A percentile compares a stretch with the other conserved stretches of the same genome.
Evolutionary conservation across 148 eudicot genomes (phyloP).

Genomic region (Pouteria glomerata): DNA sequence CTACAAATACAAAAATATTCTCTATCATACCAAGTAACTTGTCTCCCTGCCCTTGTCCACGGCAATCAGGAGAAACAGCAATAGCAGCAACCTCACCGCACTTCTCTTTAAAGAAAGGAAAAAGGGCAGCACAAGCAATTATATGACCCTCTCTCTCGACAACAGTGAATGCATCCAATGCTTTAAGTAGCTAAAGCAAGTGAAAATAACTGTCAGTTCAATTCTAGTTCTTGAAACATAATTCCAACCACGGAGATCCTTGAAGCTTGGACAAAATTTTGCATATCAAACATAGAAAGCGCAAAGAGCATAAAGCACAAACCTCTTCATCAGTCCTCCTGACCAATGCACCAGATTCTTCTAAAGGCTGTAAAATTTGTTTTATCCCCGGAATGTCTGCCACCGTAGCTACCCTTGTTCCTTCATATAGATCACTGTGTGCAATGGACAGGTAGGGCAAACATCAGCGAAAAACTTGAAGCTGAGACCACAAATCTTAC

Average conservation of each 20-base stretch:
- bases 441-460: not conserved
- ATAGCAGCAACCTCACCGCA: conserved; percentile 92
- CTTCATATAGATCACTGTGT: conserved; percentile 91
- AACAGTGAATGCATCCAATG: conserved; percentile 65
- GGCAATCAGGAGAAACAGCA: conserved; percentile 92
- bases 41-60: conserved; percentile 94
- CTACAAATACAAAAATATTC: not conserved
- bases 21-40: conserved; percentile 66
- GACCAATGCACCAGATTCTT: conserved; percentile 83
- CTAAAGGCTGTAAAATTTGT: conserved; percentile 69
- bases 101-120: conserved; percentile 63
- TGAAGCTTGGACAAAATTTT: not conserved
- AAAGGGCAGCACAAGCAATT: conserved; percentile 87
- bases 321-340: conserved; percentile 90
- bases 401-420: conserved; percentile 75
- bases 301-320: conserved; percentile 5
- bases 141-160: conserved; percentile 96
- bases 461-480: not conserved
- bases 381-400: conserved; percentile 64
- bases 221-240: too few relatives aligned
- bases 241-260: not conserved
- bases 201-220: conserved; percentile 8
- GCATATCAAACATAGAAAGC: not conserved
- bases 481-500: not conserved
- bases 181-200: conserved; percentile 49